Evolutionary conservation across 2,329 filamentous ascomycete genomes (phyloP).

Genomic region (Sporothrix mexicana): DNA sequence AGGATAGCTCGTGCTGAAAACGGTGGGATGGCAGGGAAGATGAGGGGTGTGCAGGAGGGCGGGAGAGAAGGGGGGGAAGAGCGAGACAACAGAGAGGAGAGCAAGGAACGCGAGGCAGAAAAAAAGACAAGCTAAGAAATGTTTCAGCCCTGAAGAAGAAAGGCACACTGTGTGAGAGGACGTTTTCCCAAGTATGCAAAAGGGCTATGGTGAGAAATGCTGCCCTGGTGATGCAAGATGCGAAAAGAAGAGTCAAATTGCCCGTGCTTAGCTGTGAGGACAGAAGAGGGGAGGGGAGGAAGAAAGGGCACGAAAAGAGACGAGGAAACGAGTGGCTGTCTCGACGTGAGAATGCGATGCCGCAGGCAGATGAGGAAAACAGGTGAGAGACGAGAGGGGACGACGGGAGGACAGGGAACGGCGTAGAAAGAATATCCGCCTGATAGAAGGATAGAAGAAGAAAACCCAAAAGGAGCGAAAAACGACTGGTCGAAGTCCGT

Average conservation of each 20-base stretch:
- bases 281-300: conserved; percentile 1
- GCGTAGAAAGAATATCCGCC: conserved; percentile 18
- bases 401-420: conserved; percentile 3
- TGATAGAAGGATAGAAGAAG: not conserved
- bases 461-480: conserved; percentile 20
- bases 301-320: not conserved
- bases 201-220: conserved; percentile 16
- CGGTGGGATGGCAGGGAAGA: not conserved
- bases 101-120: conserved; percentile 23
- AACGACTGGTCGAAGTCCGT: conserved; percentile 10
- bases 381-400: conserved; percentile 6
- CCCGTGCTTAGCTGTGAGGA: not conserved
- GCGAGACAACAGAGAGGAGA: not conserved
- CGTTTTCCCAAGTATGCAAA: conserved; percentile 3
- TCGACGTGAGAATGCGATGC: conserved; percentile 18
- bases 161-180: not conserved
- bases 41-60: conserved; percentile 11
- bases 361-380: conserved; percentile 13
- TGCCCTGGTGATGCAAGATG: conserved; percentile 17
- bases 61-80: not conserved
- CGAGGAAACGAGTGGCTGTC: not conserved
- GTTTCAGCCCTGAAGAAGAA: conserved; percentile 31
- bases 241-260: conserved; percentile 1
- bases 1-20: not conserved
- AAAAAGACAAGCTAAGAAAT: conserved; percentile 29